phyloP scores from a whole-genome alignment of 345 rosid genomes.

The Populus euphratica region DNA sequence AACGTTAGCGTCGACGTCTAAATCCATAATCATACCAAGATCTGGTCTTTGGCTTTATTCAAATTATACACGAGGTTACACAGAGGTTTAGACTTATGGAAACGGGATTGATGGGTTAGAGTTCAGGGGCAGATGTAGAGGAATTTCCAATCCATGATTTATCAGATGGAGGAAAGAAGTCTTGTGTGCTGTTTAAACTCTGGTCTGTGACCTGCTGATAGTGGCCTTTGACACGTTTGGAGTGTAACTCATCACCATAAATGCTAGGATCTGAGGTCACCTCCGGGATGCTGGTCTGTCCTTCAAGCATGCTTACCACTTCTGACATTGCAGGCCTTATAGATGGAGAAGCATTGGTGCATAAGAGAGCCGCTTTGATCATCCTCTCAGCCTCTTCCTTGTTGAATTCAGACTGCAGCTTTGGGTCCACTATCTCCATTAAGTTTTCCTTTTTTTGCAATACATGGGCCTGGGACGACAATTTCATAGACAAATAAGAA shows the following conservation, averaged over 20 bases:
- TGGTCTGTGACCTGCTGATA: neutral
- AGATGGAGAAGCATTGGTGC: constrained; percentile 36
- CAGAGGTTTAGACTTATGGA: neutral
- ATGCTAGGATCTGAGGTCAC: neutral
- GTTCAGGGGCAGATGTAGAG: neutral
- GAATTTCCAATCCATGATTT: neutral
- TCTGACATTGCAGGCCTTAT: constrained; percentile 41
- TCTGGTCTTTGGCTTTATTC: neutral
- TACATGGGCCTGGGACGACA: constrained; percentile 20
- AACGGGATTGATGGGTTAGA: neutral
- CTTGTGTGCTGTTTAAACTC: no score
- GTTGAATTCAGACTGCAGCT: constrained; percentile 22
- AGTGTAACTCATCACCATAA: neutral
- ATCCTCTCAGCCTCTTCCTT: constrained; percentile 31
- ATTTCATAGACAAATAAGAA: neutral
- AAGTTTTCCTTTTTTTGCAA: constrained; percentile 28
- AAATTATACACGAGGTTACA: neutral
- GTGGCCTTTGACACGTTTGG: neutral
- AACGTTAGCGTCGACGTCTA: no score
- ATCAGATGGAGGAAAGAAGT: neutral
- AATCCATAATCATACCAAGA: no score
- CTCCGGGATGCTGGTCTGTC: neutral
- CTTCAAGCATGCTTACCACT: constrained; percentile 37
- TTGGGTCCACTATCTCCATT: constrained; percentile 32
- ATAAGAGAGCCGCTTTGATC: constrained; percentile 37